A percentile compares a stretch with the other conserved stretches of the same genome.
Evolutionary conservation across 192 early-diverging fungal species (phyloP).

Genomic region (Coemansia furcata): DNA sequence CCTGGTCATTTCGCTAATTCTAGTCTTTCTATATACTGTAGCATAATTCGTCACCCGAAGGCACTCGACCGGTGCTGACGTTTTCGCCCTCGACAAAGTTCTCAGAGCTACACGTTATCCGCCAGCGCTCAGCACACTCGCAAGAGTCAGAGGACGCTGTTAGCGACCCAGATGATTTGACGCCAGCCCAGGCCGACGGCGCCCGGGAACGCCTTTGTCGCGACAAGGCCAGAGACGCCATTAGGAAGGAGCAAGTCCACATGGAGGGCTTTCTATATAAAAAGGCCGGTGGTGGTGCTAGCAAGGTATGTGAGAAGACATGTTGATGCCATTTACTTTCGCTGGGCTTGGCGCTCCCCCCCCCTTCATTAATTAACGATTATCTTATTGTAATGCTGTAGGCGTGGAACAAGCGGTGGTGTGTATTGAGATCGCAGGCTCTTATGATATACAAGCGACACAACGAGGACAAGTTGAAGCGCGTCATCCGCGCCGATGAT

Average conservation of each 20-base stretch:
- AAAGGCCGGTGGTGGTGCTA: constrained; percentile 41
- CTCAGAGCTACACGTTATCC: constrained; percentile 8
- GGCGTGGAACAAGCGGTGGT: constrained; percentile 54
- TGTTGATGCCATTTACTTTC: not conserved
- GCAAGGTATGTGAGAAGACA: constrained; percentile 31
- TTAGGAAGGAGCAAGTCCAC: constrained; percentile 47
- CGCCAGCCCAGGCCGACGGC: constrained; percentile 21
- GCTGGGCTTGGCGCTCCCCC: not conserved
- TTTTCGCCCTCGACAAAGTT: constrained; percentile 50
- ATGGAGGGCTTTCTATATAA: constrained; percentile 49
- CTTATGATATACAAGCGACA: constrained; percentile 43
- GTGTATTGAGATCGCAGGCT: constrained; percentile 48
- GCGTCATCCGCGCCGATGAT: constrained; percentile 48
- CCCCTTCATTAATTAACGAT: not conserved
- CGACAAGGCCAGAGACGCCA: constrained; percentile 39
- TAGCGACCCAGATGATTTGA: constrained; percentile 47
- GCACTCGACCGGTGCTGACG: constrained; percentile 25
- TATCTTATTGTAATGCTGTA: constrained; percentile 6
- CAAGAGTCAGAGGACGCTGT: constrained; percentile 40
- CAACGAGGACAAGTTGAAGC: constrained; percentile 48
- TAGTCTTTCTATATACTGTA: constrained; percentile 10
- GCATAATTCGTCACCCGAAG: constrained; percentile 10
- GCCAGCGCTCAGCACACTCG: constrained; percentile 5
- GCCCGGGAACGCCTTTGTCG: constrained; percentile 26
- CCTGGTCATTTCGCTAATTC: not conserved